phyloP scores from a whole-genome alignment of 257 asterid species.

The Solanum acaule region DNA sequence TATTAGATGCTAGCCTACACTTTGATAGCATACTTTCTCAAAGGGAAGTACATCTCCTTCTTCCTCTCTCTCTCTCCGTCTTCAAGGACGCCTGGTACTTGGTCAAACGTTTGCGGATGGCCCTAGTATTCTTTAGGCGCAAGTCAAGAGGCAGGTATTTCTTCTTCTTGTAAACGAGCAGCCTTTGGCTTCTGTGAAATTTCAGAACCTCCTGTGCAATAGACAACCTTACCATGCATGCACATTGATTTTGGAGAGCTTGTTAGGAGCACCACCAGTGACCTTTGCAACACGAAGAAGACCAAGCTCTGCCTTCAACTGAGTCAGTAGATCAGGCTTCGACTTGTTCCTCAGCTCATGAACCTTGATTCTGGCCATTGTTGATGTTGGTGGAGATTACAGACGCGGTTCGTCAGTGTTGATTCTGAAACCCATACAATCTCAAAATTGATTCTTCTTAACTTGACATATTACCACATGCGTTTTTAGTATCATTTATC shows the following conservation, averaged over 20 bases:
- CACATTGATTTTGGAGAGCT: conserved; percentile 24
- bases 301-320: conserved; percentile 46
- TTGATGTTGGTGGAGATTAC: neutral
- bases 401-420: neutral
- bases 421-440: neutral
- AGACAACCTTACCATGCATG: conserved; percentile 46
- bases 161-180: conserved; percentile 45
- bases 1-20: too few species aligned
- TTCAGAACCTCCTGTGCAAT: conserved; percentile 47
- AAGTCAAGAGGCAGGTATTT: conserved; percentile 59
- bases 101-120: conserved; percentile 58
- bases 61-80: too few species aligned
- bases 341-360: conserved; percentile 52
- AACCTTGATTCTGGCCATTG: conserved; percentile 49
- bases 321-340: conserved; percentile 37
- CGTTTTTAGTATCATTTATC: too few species aligned
- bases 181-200: conserved; percentile 56
- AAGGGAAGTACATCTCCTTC: too few species aligned
- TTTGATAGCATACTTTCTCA: too few species aligned
- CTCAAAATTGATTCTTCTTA: too few species aligned
- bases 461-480: too few species aligned
- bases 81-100: conserved; percentile 37
- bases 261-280: conserved; percentile 65
- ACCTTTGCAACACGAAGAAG: conserved; percentile 51
- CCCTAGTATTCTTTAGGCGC: conserved; percentile 62